These are phyloP conservation scores for Ustulina deusta DNA, from an alignment of 2,329 filamentous ascomycete genomes.

Conservation along the genomic window DNA sequence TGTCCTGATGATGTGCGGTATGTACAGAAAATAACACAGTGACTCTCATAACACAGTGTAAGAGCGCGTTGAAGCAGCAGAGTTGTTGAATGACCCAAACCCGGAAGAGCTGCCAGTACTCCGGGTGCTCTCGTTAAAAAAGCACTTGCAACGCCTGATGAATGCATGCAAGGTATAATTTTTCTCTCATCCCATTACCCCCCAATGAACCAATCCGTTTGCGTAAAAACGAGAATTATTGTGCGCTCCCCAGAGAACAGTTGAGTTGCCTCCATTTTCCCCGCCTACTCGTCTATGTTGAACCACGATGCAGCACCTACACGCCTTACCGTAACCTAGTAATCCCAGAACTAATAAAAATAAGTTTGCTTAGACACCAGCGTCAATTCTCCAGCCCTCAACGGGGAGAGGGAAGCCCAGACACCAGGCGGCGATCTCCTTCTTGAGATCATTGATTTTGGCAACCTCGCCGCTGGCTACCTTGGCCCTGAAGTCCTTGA, in stretches of 20 bases:
- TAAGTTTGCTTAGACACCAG: constrained; percentile 62
- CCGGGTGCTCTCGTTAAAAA: constrained; percentile 44
- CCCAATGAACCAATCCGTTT: constrained; percentile 27
- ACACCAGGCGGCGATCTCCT: constrained; percentile 91
- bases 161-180: constrained; percentile 46
- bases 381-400: constrained; percentile 74
- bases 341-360: constrained; percentile 22
- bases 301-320: constrained; percentile 45
- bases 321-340: constrained; percentile 34
- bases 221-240: constrained; percentile 43
- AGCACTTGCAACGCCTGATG: constrained; percentile 52
- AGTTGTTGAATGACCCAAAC: constrained; percentile 47
- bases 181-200: constrained; percentile 25
- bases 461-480: constrained; percentile 81
- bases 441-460: constrained; percentile 86
- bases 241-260: constrained; percentile 47
- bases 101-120: constrained; percentile 46
- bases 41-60: not conserved
- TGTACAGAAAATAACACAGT: constrained; percentile 30
- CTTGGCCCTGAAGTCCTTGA: constrained; percentile 99
- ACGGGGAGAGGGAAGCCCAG: constrained; percentile 92
- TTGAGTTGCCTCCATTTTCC: constrained; percentile 50
- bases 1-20: constrained; percentile 19
- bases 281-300: constrained; percentile 47
- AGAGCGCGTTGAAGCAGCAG: constrained; percentile 58